Base-by-base conservation (phyloP, 441 rosid species). In the Pelargonium citronellum region DNA sequence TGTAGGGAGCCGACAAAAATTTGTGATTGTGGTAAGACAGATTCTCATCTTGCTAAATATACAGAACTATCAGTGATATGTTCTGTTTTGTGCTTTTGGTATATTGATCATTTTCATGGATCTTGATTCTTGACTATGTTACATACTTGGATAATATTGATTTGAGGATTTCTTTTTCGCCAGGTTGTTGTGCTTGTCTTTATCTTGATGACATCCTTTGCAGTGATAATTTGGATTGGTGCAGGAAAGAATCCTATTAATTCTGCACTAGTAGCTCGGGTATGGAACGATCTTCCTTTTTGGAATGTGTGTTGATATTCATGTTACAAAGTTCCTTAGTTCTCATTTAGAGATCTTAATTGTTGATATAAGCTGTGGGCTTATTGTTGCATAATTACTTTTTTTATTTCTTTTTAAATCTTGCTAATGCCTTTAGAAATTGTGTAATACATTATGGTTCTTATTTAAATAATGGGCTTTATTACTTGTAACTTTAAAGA, bases 171-270 rank as follows among this genome's bases (percentile, higher is more conserved):
- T 30, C 46, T 9, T 57, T 58, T 55, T 65, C 39, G 62, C 34
- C 77, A 86, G 90, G 90, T 78, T 67, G 79, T 83, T 73, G 63
- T 78, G 53, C 69, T 86, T 72, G 71, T 79, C 64, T 84, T 83
- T 78, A 71, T 82, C 74, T 72, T 86, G 67, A 84, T 84, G 87
- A 78, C 82, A 65, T 78, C 83, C 49, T 81, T 84, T 53, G 86
- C 88, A 24, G 71, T 82, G 37, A 68, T 84, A 72, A 84, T 87
- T 53, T 81, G 88, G 86, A 79, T 87, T 76, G 91, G 85, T 71
- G 80, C 78, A 8, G 80, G 87, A 73, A 75, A 83, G 72, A 81
- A 69, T 79, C 80, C 86, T 71, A 57, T 81, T 2, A 80, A 86
- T 78, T 61, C 90, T 70, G 73, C 83, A 69, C 7, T 73, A 66